Conservation (phyloP, 2,329 filamentous ascomycete species). For the Colletotrichum agaves region DNA sequence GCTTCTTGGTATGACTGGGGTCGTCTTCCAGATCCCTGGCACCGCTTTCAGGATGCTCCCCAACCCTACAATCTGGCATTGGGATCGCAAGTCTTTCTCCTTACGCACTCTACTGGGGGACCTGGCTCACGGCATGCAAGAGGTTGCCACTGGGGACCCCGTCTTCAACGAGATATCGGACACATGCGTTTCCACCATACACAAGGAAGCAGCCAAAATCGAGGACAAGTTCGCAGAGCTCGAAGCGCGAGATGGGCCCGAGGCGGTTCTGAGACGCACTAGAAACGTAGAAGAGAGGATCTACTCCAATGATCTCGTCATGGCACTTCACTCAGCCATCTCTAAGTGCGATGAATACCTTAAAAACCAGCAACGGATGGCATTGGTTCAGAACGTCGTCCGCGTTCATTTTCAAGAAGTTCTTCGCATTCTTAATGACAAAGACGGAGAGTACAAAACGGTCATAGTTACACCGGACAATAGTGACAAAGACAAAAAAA, state of each 20-base stretch:
- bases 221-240: constrained; percentile 43
- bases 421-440: constrained; percentile 56
- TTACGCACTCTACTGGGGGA: constrained; percentile 55
- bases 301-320: constrained; percentile 25
- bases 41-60: constrained; percentile 54
- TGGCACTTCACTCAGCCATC: constrained; percentile 10
- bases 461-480: background rate
- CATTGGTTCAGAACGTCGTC: constrained; percentile 56
- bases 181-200: constrained; percentile 38
- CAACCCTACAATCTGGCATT: constrained; percentile 60
- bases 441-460: constrained; percentile 14
- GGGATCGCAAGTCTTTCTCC: constrained; percentile 61
- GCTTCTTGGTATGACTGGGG: constrained; percentile 54
- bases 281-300: constrained; percentile 25
- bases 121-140: constrained; percentile 46
- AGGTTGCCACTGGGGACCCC: background rate
- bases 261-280: background rate
- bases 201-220: constrained; percentile 39
- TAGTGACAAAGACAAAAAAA: background rate
- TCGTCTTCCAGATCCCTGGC: constrained; percentile 48
- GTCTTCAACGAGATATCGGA: constrained; percentile 20
- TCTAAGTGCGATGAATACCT: constrained; percentile 39
- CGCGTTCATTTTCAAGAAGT: constrained; percentile 62
- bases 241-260: constrained; percentile 4
- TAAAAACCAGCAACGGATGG: constrained; percentile 42